Evolutionary conservation across 768 basidiomycete species (phyloP), one percentile per base, ranked within the genome.

Genomic region (Steccherinum ochraceum): DNA sequence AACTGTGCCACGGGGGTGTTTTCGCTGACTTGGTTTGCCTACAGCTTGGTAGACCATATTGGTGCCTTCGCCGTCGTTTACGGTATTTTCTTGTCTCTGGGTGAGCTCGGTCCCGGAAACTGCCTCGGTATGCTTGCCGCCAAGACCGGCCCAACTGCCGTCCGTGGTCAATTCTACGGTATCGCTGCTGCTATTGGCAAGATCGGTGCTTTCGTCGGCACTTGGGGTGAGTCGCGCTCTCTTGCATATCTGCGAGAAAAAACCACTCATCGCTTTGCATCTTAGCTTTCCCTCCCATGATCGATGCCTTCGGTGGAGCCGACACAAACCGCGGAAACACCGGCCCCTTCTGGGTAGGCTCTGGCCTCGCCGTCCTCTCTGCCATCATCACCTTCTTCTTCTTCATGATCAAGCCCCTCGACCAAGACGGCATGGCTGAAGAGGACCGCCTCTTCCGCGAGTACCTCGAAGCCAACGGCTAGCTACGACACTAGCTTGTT

Each of bases 41-140:
- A 16, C 46, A 81, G 77, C n/a, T 71, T 93, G 49, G 76, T 77
- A 12, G 60, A 70, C 3, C 73, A 89, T 54, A 75, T 91, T 47
- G 88, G 68, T n/a, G 89, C 74, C 5, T 93, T 90, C 54, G 85
- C 88, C 24, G 84, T 94, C 26, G 71, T 96, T 5, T 95, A 96
- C 59, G 94, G 93, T 12, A 80, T 96, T 45, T 96, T 96, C 78
- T 63, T 94, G 59, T 83, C 80, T 60, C 85, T 93, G 50, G 94
- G 93, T 44, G 93, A 95, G 69, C 70, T 92, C 23, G 90, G 89
- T 24, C 90, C 93, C 4, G 93, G 93, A 35, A 92, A 94, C 68
- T 85, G 81, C 56, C 72, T 92, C 43, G 92, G 91, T 55, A 72
- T 97, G 13, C 75, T 95, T 56, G 93, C 93, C 5, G 75, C 83